Conservation (phyloP, 805 yeast genomes). For the Sugiyamaella qingdaonensis region DNA sequence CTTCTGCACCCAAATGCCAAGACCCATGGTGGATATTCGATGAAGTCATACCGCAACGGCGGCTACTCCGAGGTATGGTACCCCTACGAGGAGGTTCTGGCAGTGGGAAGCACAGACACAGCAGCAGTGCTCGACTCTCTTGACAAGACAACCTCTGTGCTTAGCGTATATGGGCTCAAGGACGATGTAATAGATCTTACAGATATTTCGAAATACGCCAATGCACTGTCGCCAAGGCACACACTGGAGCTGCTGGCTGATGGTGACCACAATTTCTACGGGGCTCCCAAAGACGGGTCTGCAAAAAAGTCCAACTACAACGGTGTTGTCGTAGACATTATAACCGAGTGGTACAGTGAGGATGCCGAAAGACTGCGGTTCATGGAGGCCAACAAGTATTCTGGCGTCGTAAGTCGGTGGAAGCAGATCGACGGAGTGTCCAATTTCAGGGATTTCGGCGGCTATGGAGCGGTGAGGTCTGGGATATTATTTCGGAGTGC, state of each 20-base stretch:
- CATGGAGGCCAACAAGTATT: constrained; percentile 32
- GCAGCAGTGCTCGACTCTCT: constrained; percentile 10
- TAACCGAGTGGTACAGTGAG: constrained; percentile 45
- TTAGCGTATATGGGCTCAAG: constrained; percentile 66
- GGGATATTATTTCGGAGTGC: constrained; percentile 63
- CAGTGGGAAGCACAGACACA: constrained; percentile 6
- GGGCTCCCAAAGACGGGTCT: constrained; percentile 35
- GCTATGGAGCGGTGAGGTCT: constrained; percentile 52
- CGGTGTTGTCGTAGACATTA: constrained; percentile 44
- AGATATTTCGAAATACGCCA: constrained; percentile 59
- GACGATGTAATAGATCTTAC: constrained; percentile 63
- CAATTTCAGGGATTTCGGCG: constrained; percentile 80
- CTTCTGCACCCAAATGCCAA: constrained; percentile 7
- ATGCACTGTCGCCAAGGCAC: constrained; percentile 55
- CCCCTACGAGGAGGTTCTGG: constrained; percentile 13
- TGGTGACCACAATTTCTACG: constrained; percentile 78
- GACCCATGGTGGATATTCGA: constrained; percentile 36
- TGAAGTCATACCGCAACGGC: constrained; percentile 22
- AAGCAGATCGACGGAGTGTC: constrained; percentile 59
- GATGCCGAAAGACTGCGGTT: constrained; percentile 54
- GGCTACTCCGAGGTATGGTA: constrained; percentile 7
- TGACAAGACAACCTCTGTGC: constrained; percentile 43
- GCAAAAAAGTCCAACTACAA: constrained; percentile 50
- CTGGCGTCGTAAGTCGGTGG: constrained; percentile 53
- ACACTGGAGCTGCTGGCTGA: constrained; percentile 51